Evolutionary conservation across 495 filamentous ascomycete species (phyloP), one percentile per base, ranked within the genome.

Genomic region (Penicillium nucicola): DNA sequence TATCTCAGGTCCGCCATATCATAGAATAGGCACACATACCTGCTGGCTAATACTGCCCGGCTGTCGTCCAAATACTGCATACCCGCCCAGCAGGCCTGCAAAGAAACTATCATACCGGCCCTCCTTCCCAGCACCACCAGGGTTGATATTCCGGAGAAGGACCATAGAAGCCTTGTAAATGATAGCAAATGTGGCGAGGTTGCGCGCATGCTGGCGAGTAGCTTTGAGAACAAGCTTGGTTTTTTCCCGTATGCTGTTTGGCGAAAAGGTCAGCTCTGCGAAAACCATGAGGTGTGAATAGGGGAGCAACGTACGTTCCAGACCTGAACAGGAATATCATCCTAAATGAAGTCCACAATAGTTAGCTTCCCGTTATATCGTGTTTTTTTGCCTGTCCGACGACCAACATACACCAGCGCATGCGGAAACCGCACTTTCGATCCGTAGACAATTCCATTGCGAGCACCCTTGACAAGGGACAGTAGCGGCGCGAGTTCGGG

Each of bases 401-500:
- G 36, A 20, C n/a, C 11, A 42, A 70, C 71, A 33, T 82, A 91
- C 86, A 98, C 93, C 51, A 98, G 81, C 44, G 93, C 93, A 74
- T 98, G 93, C 59, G 93, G 93, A 77, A 97, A 97, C 55, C 93
- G 91, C 67, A 99, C 89, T 82, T 97, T 99, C 58, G 91, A 84
- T 22, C 93, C 93, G 74, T 97, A 99, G 50, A 97, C 89, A 54
- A 90, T 83, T 67, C 93, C 93, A 86, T 97, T 99, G 68, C 93
- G 91, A 41, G 91, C 84, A 53, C 80, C 89, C 76, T 99, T 99
- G 61, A 92, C 50, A 56, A 99, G 76, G 20, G 87, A 78, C 22
- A 99, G 81, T 44, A 90, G 60, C 57, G 90, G 89, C 48, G 89
- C 86, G 68, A 96, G 86, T 52, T 82, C 73, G 3, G 92, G 90